phyloP scores from a whole-genome alignment of 2,329 filamentous ascomycete genomes.

The Aspergillus floridensis region DNA sequence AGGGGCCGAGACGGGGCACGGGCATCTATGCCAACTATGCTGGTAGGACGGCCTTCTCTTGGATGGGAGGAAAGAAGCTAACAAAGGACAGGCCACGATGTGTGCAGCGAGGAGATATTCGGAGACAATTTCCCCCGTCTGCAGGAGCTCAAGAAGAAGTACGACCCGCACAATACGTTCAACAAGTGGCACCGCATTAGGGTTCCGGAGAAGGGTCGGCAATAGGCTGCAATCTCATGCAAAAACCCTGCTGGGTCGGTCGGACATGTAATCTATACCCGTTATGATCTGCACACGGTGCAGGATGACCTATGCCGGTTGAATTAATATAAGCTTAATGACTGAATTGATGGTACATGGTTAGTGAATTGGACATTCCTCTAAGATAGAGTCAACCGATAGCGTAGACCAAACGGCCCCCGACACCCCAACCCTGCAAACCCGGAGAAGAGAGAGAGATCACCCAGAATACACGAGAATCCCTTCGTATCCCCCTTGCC shows the following conservation, averaged over 20 bases:
- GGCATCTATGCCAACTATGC: background rate
- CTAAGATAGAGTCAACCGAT: too few relatives aligned
- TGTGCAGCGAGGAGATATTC: background rate
- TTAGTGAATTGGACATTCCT: too few relatives aligned
- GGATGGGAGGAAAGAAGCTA: background rate
- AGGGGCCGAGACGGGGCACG: background rate
- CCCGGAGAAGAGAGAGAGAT: too few relatives aligned
- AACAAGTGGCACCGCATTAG: conserved; percentile 4
- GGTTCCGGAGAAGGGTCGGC: background rate
- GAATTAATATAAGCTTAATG: too few relatives aligned
- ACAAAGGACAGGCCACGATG: background rate
- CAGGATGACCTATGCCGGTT: too few relatives aligned
- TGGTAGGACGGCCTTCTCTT: background rate
- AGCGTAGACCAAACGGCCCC: too few relatives aligned
- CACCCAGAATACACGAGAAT: too few relatives aligned
- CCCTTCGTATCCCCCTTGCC: too few relatives aligned
- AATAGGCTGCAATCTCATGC: background rate
- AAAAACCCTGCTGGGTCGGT: background rate
- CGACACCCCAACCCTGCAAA: too few relatives aligned
- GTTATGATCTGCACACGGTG: too few relatives aligned
- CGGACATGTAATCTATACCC: too few relatives aligned
- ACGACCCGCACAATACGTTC: conserved; percentile 11
- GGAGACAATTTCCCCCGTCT: conserved; percentile 3
- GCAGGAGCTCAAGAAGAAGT: conserved; percentile 8
- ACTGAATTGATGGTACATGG: too few relatives aligned